Conservation (phyloP, 2,329 filamentous ascomycete species). For the Trichothecium sympodiale region DNA sequence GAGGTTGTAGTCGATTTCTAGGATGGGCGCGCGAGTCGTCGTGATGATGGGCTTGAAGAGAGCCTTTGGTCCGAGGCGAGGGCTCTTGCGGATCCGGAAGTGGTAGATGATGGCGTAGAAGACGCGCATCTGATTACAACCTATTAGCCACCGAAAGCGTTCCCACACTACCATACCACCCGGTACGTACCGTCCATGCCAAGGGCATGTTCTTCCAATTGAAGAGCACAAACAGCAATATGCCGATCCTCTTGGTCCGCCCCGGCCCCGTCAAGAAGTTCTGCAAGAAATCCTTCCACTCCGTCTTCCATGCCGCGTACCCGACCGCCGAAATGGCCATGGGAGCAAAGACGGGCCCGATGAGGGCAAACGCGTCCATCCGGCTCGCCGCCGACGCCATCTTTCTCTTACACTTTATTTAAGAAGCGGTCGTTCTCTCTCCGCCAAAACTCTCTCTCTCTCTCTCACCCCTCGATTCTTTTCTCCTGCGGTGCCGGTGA, state of each 20-base stretch:
- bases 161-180: not conserved
- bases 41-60: constrained; percentile 66
- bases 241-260: constrained; percentile 37
- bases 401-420: no score
- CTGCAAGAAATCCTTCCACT: constrained; percentile 26
- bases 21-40: constrained; percentile 52
- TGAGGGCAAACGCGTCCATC: constrained; percentile 19
- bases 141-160: constrained; percentile 2
- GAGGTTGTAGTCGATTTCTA: constrained; percentile 79
- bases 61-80: constrained; percentile 43
- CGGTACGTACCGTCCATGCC: constrained; percentile 56
- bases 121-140: constrained; percentile 38
- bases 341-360: constrained; percentile 29
- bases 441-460: no score
- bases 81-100: constrained; percentile 35
- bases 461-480: no score
- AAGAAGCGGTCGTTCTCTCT: no score
- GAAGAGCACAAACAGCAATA: constrained; percentile 43
- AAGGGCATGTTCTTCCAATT: constrained; percentile 69
- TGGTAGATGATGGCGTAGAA: constrained; percentile 46
- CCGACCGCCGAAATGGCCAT: constrained; percentile 28
- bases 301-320: constrained; percentile 34
- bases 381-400: constrained; percentile 23
- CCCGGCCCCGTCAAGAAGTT: constrained; percentile 44
- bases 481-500: constrained; percentile 9